phyloP scores from a whole-genome alignment of 2,329 filamentous ascomycete genomes.

The Aspergillus oerlinghausenensis region DNA sequence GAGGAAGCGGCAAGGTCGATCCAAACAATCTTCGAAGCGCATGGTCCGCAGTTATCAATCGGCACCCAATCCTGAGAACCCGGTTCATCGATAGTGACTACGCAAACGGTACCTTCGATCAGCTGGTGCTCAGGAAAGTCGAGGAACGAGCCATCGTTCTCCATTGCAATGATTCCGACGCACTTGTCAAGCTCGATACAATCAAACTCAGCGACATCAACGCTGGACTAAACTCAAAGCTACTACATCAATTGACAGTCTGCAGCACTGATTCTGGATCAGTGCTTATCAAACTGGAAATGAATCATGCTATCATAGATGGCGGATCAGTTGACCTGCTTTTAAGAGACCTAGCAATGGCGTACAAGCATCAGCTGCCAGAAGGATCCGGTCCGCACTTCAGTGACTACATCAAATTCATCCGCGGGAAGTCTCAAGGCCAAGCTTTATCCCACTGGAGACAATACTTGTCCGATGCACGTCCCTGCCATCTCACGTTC shows the following conservation, averaged over 20 bases:
- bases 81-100: slow-evolving; percentile 32
- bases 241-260: slow-evolving; percentile 33
- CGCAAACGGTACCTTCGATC: slow-evolving; percentile 33
- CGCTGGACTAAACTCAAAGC: slow-evolving; percentile 20
- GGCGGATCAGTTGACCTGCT: slow-evolving; percentile 32
- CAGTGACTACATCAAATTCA: slow-evolving; percentile 36
- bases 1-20: slow-evolving; percentile 19
- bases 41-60: slow-evolving; percentile 30
- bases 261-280: slow-evolving; percentile 28
- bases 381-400: slow-evolving; percentile 28
- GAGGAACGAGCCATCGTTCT: slow-evolving; percentile 24
- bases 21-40: slow-evolving; percentile 24
- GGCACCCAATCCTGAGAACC: slow-evolving; percentile 32
- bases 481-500: slow-evolving; percentile 8
- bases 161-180: slow-evolving; percentile 26
- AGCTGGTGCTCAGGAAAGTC: slow-evolving; percentile 30
- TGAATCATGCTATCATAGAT: slow-evolving; percentile 37
- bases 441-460: slow-evolving; percentile 33
- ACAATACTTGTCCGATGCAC: slow-evolving; percentile 28
- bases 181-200: slow-evolving; percentile 21
- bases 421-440: slow-evolving; percentile 22
- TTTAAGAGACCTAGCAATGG: slow-evolving; percentile 27
- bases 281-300: slow-evolving; percentile 33
- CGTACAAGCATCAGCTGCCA: slow-evolving; percentile 28
- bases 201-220: slow-evolving; percentile 26